phyloP scores from a whole-genome alignment of 108 stramenopile genomes.

The Nitzschia inconspicua region DNA sequence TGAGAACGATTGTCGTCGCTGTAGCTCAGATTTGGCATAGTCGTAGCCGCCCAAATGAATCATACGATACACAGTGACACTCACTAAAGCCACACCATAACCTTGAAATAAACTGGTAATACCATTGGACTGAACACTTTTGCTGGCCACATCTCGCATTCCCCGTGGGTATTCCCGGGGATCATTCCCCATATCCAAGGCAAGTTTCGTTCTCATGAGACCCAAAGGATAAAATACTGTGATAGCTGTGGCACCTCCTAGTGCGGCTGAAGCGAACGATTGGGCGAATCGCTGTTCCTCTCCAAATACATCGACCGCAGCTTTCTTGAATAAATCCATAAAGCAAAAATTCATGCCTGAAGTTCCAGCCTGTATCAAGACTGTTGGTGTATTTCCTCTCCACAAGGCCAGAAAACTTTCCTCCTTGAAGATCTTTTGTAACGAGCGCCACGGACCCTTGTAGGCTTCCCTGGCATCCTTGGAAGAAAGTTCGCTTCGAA shows the following conservation, averaged over 20 bases:
- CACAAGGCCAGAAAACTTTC: slow-evolving; percentile 66
- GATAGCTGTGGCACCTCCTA: slow-evolving; percentile 88
- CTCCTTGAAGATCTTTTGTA: slow-evolving; percentile 37
- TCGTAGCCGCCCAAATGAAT: slow-evolving; percentile 94
- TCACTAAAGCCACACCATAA: slow-evolving; percentile 83
- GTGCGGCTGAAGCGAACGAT: slow-evolving; percentile 82
- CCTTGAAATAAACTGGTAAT: slow-evolving; percentile 90
- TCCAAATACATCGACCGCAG: slow-evolving; percentile 34
- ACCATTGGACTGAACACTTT: slow-evolving; percentile 69
- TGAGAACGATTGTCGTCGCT: background rate
- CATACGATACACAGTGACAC: slow-evolving; percentile 89
- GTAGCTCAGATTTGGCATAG: slow-evolving; percentile 64
- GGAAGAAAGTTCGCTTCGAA: slow-evolving; percentile 39
- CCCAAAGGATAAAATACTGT: slow-evolving; percentile 94
- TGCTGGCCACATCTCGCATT: slow-evolving; percentile 58
- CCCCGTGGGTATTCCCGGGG: slow-evolving; percentile 50
- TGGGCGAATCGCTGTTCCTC: slow-evolving; percentile 25
- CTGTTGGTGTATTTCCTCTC: slow-evolving; percentile 69
- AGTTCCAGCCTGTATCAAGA: slow-evolving; percentile 59
- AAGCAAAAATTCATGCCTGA: slow-evolving; percentile 61
- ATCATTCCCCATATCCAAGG: slow-evolving; percentile 85
- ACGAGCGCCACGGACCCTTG: slow-evolving; percentile 37
- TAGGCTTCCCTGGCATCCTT: background rate
- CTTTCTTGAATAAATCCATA: slow-evolving; percentile 62
- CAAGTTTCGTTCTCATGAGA: slow-evolving; percentile 88